A percentile compares a stretch with the other conserved stretches of the same genome.
phyloP scores from a whole-genome alignment of 306 rosid genomes.

The Prunus persica region Prunus_persica_NCBIv2 NC_034014.1:27024001-27024500 shows the following conservation, averaged over 20 bases:
- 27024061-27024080: too few relatives aligned
- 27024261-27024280: neutral
- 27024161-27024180: neutral
- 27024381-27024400: neutral
- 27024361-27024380: neutral
- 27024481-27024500: too few relatives aligned
- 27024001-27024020: conserved; percentile 8
- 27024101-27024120: too few relatives aligned
- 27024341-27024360: neutral
- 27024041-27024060: neutral
- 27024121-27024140: neutral
- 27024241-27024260: neutral
- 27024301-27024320: neutral
- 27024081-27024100: too few relatives aligned
- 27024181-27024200: neutral
- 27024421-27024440: too few relatives aligned
- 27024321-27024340: neutral
- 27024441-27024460: too few relatives aligned
- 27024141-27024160: neutral
- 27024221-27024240: neutral
- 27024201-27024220: conserved; percentile 1
- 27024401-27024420: too few relatives aligned
- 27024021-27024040: neutral
- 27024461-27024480: too few relatives aligned
- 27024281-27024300: neutral